Evolutionary conservation across 495 filamentous ascomycete species (phyloP), one percentile per base, ranked within the genome.

Genomic region (Tuber borchii): DNA sequence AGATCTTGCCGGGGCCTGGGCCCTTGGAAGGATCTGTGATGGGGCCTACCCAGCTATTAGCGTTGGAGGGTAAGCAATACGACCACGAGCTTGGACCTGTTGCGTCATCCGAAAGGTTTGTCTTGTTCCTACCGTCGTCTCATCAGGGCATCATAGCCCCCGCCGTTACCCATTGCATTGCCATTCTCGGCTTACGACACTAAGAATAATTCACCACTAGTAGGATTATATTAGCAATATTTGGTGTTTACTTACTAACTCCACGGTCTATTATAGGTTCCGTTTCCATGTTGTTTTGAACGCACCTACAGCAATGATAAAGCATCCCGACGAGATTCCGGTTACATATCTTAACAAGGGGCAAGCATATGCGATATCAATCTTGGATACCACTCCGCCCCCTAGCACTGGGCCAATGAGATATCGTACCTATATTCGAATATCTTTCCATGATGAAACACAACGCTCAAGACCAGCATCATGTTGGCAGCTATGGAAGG

Each of bases 321-420:
- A 91, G 82, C 88, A 92, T 76, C 82, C 88, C 5, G 90, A 93
- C 70, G 95, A 97, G 82, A 94, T 97, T 65, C 95, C 95, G 0
- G 89, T 98, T 20, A 97, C 94, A 0, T 99, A 99, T 83, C 89
- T 99, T 20, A 98, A 99, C 84, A 99, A 99, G 84, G 94, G 94
- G 14, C 95, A 98, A 84, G 91, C 92, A 34, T 99, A 98, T 83
- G 89, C 90, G 1, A 83, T 99, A 3, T 90, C 90, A 1, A 87
- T 99, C 46, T 84, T 91, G 51, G 95, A 99, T 82, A 93, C 90
- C 12, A 84, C 87, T 6, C 85, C 83, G 14, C 82, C 82, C 40
- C 85, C 85, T 17, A 87, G 85, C 75, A 86, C 87, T 0, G 83
- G 82, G 19, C 85, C 85, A 1, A 45, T 87, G 26, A 90, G 88